phyloP scores from a whole-genome alignment of 805 yeast genomes.

The Torulaspora franciscae region DNA sequence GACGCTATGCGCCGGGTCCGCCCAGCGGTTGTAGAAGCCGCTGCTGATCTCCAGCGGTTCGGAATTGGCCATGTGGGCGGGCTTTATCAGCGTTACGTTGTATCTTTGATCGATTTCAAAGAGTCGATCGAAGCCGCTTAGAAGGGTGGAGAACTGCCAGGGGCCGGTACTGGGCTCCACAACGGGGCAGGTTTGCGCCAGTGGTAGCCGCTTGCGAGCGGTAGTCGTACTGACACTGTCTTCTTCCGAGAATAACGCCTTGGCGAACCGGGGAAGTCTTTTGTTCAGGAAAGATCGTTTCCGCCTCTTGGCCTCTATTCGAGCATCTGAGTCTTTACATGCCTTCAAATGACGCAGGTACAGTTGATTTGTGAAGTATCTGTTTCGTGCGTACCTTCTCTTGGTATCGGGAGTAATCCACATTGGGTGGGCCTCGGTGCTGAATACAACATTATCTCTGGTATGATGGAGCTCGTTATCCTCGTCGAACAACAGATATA shows the following conservation, averaged over 20 bases:
- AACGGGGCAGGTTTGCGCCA: not conserved
- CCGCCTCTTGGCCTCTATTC: slow-evolving; percentile 2
- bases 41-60: slow-evolving; percentile 32
- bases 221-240: not conserved
- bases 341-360: slow-evolving; percentile 16
- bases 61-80: slow-evolving; percentile 32
- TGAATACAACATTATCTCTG: slow-evolving; percentile 46
- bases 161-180: not conserved
- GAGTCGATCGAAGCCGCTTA: slow-evolving; percentile 37
- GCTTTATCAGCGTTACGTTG: slow-evolving; percentile 40
- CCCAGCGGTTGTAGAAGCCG: slow-evolving; percentile 35
- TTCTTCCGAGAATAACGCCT: slow-evolving; percentile 14
- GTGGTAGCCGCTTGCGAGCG: not conserved
- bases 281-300: slow-evolving; percentile 5
- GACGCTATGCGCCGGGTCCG: slow-evolving; percentile 10
- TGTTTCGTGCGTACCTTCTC: slow-evolving; percentile 24
- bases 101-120: slow-evolving; percentile 45
- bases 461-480: slow-evolving; percentile 50
- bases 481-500: slow-evolving; percentile 73
- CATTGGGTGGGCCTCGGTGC: slow-evolving; percentile 90
- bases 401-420: slow-evolving; percentile 51
- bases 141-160: slow-evolving; percentile 38
- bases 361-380: slow-evolving; percentile 20
- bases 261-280: slow-evolving; percentile 11
- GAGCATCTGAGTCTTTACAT: slow-evolving; percentile 10